phyloP scores from a whole-genome alignment of 441 rosid species.

The Metrosideros polymorpha region DNA sequence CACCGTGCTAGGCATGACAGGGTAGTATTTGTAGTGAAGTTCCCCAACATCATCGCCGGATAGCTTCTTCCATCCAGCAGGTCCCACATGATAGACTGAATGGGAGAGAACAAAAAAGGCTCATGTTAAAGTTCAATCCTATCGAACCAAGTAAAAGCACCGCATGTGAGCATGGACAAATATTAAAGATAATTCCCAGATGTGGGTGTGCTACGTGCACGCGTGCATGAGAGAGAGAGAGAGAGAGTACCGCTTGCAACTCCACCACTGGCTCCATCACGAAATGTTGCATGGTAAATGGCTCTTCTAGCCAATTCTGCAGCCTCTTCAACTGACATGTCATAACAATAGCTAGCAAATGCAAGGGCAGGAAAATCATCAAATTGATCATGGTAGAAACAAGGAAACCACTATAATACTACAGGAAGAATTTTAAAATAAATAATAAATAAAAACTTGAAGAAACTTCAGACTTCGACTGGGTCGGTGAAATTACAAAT shows the following conservation, averaged over 20 bases:
- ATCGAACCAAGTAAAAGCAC: background rate
- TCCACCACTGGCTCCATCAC: conserved; percentile 99
- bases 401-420: background rate
- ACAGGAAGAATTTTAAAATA: background rate
- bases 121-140: background rate
- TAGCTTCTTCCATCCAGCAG: conserved; percentile 88
- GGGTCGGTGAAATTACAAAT: background rate
- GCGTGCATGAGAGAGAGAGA: background rate
- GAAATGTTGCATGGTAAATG: conserved; percentile 97
- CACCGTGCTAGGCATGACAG: conserved; percentile 41
- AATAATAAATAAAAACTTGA: background rate
- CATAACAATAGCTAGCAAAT: conserved; percentile 53
- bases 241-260: conserved; percentile 79
- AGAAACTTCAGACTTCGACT: background rate
- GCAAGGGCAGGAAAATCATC: background rate
- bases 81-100: conserved; percentile 91
- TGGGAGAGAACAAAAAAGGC: background rate
- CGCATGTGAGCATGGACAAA: background rate
- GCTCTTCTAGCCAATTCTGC: conserved; percentile 93
- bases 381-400: background rate
- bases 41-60: conserved; percentile 99
- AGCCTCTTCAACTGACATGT: conserved; percentile 90
- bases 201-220: background rate
- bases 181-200: background rate
- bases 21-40: conserved; percentile 77